Evolutionary conservation across 2,329 filamentous ascomycete genomes (phyloP), one percentile per base, ranked within the genome.

Genomic region (Ceratocystis smalleyi): DNA sequence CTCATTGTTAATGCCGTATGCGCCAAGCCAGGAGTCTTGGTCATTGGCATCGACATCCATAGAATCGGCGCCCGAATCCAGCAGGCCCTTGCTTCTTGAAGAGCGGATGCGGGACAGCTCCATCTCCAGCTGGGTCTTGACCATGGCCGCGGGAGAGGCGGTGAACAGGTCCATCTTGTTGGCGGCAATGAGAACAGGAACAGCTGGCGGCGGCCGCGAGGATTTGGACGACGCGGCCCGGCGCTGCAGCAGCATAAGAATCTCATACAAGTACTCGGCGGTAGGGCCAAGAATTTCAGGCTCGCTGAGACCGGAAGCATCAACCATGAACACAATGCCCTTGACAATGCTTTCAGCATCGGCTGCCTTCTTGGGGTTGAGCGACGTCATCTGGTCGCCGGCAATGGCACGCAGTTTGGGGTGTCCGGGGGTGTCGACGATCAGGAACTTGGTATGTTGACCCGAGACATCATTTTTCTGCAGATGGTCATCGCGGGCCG

Each of bases 101-200:
- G 80, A 78, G 59, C 92, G 83, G 62, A 97, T 87, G 61, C 87
- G 83, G 30, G 85, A 83, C 67, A 97, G 83, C 73, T 96, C 92
- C 12, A 80, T 78, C 75, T 97, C 91, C 15, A 99, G 78, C 68
- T 82, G 83, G 63, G 80, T 79, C 73, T 83, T 86, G 66, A 96
- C 88, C 40, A 95, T 78, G 5, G 82, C 80, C 0, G 88, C 83
- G 0, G 94, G 94, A 62, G 96, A 77, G 6, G 92, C 90, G 0
- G 94, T 96, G 73, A 99, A 99, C 0, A 99, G 79, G 73, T 99
- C 94, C 72, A 91, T 82, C 79, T 99, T 99, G 75, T 97, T 99
- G 63, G 91, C 91, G 1, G 91, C 91, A 43, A 99, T 78, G 43
- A 99, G 79, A 6, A 99, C 80, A 0, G 88, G 85, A 7, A 94